These are phyloP conservation scores for Ceratocystis albifundus DNA, from an alignment of 2,329 filamentous ascomycete species.

Conservation along the genomic window DNA sequence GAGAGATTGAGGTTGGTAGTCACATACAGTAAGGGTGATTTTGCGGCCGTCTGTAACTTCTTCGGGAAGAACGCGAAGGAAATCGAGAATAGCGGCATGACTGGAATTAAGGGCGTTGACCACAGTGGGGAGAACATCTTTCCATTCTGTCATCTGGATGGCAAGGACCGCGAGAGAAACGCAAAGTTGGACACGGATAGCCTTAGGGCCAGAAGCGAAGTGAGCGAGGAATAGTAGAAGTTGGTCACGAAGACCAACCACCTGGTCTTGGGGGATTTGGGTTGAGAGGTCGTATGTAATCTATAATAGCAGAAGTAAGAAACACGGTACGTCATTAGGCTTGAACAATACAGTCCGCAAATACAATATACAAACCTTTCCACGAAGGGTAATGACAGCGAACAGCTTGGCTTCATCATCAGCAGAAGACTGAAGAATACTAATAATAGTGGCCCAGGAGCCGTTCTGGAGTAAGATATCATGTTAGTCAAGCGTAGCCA, in stretches of 20 bases:
- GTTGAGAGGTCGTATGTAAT: slow-evolving; percentile 87
- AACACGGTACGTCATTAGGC: slow-evolving; percentile 5
- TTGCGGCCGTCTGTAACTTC: slow-evolving; percentile 99
- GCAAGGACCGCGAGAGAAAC: slow-evolving; percentile 90
- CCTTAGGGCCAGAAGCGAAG: slow-evolving; percentile 71
- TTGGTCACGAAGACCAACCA: slow-evolving; percentile 69
- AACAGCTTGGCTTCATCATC: slow-evolving; percentile 84
- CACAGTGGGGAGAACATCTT: slow-evolving; percentile 76
- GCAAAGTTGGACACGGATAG: slow-evolving; percentile 80
- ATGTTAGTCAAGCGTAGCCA: slow-evolving; percentile 7
- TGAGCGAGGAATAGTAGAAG: slow-evolving; percentile 69
- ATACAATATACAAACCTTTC: slow-evolving; percentile 56
- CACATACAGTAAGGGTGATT: slow-evolving; percentile 96
- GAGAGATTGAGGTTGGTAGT: slow-evolving; percentile 35
- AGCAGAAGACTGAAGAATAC: slow-evolving; percentile 70
- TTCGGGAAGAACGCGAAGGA: slow-evolving; percentile 90
- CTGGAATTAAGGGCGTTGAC: slow-evolving; percentile 67
- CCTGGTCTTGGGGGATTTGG: slow-evolving; percentile 66
- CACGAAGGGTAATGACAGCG: slow-evolving; percentile 90
- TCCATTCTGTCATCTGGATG: slow-evolving; percentile 93
- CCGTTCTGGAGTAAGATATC: slow-evolving; percentile 50
- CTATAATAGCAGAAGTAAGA: slow-evolving; percentile 36
- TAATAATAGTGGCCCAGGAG: slow-evolving; percentile 81
- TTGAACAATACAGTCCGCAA: not conserved
- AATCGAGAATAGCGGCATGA: slow-evolving; percentile 83